phyloP scores from a whole-genome alignment of 2,329 filamentous ascomycete genomes.

The Fusarium avenaceum region DNA sequence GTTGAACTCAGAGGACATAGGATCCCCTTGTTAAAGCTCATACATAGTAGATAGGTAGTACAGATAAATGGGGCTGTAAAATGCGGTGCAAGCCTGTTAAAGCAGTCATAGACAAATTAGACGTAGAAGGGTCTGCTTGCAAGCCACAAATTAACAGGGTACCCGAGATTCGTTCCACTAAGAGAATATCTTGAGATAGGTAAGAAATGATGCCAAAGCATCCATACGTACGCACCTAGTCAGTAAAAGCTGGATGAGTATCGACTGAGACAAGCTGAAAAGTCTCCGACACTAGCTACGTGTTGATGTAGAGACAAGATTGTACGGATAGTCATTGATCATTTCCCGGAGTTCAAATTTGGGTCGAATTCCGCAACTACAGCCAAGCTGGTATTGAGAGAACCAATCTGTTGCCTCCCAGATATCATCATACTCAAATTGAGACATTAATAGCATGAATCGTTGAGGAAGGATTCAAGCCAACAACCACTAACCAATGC shows the following conservation, averaged over 20 bases:
- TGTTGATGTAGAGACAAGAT: background rate
- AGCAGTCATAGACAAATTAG: too few species aligned
- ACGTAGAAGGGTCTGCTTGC: too few species aligned
- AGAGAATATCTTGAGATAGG: background rate
- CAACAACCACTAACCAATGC: background rate
- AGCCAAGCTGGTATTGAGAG: background rate
- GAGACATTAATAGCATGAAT: background rate
- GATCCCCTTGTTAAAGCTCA: background rate
- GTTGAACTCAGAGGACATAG: background rate
- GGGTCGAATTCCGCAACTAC: background rate
- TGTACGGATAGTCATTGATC: background rate
- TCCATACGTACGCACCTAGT: background rate
- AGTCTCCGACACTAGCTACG: background rate
- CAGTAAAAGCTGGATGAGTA: background rate
- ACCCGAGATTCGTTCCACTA: background rate
- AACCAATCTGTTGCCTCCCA: background rate
- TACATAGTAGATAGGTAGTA: background rate
- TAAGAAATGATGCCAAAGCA: background rate
- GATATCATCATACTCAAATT: background rate
- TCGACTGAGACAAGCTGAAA: background rate
- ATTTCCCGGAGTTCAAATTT: background rate
- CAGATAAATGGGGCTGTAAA: background rate
- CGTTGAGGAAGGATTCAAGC: background rate
- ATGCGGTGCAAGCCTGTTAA: too few species aligned
- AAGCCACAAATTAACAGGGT: background rate